Evolutionary conservation across 2,329 filamentous ascomycete species (phyloP).

Genomic region (Stagonosporopsis chrysanthemi): DNA sequence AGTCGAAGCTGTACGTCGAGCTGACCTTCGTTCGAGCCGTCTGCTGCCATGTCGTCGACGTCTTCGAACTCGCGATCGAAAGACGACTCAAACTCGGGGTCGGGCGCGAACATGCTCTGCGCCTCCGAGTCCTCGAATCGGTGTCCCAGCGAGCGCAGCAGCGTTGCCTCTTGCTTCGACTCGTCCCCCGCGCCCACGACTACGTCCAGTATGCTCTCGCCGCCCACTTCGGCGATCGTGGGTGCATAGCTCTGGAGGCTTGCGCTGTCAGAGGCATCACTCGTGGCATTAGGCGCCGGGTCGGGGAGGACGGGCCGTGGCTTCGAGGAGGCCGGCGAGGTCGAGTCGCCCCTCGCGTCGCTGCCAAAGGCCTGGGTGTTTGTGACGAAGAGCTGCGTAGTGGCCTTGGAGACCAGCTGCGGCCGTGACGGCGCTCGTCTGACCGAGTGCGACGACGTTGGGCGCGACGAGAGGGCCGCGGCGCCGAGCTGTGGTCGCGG

Average conservation of each 20-base stretch:
- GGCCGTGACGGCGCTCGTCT: constrained; percentile 48
- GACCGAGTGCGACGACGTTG: constrained; percentile 53
- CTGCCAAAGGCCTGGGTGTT: constrained; percentile 79
- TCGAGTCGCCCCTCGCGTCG: constrained; percentile 36
- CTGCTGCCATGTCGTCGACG: constrained; percentile 66
- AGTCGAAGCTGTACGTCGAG: constrained; percentile 42
- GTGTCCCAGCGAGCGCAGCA: constrained; percentile 71
- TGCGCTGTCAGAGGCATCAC: constrained; percentile 68
- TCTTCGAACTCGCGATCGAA: constrained; percentile 82
- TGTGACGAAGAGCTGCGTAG: constrained; percentile 82
- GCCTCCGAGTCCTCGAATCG: constrained; percentile 63
- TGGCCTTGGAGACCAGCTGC: constrained; percentile 69
- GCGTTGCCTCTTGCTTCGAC: constrained; percentile 67
- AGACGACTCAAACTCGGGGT: constrained; percentile 62
- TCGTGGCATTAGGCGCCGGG: constrained; percentile 55
- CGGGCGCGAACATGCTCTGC: constrained; percentile 59
- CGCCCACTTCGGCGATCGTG: constrained; percentile 66
- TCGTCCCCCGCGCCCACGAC: constrained; percentile 70
- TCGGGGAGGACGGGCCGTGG: constrained; percentile 50
- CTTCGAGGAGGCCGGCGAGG: constrained; percentile 44
- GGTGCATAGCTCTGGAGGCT: constrained; percentile 73
- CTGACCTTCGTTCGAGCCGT: constrained; percentile 67
- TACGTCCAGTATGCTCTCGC: constrained; percentile 81
- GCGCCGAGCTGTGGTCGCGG: constrained; percentile 56
- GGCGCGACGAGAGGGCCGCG: constrained; percentile 41